Evolutionary conservation across 1,139 yeast genomes (phyloP).

Genomic region (Meyerozyma sp.): DNA sequence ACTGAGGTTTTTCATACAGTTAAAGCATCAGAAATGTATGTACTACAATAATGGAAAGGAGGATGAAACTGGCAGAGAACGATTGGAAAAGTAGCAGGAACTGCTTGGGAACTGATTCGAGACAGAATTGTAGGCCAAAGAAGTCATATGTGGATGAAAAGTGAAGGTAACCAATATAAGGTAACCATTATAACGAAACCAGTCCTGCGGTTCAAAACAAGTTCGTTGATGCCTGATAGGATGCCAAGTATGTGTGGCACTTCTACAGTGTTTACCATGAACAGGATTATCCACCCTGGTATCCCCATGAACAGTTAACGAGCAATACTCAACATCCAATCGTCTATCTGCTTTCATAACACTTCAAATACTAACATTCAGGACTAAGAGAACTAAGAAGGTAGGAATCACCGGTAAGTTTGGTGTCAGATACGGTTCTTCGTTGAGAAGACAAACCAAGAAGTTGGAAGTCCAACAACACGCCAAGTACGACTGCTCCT

Average conservation of each 20-base stretch:
- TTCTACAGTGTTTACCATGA: too few relatives aligned
- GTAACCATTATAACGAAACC: too few relatives aligned
- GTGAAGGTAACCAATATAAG: too few relatives aligned
- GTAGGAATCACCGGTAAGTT: conserved; percentile 99
- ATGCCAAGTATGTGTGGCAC: too few relatives aligned
- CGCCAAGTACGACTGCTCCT: conserved; percentile 97
- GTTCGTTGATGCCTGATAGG: too few relatives aligned
- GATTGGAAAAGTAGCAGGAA: neutral
- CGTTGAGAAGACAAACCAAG: conserved; percentile 99
- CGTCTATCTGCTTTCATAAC: conserved; percentile 6
- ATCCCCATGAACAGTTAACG: neutral
- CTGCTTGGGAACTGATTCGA: neutral
- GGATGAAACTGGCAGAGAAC: neutral
- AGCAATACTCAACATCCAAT: neutral
- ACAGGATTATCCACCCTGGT: neutral
- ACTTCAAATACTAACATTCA: conserved; percentile 39
- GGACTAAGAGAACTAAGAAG: conserved; percentile 99
- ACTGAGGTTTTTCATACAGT: conserved; percentile 1
- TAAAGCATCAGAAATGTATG: conserved; percentile 1
- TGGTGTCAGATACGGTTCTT: conserved; percentile 99
- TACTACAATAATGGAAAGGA: neutral
- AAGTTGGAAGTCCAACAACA: conserved; percentile 99
- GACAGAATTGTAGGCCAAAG: neutral
- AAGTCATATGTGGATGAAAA: neutral
- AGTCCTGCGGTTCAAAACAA: too few relatives aligned